Percentiles rank a stretch among this genome's conserved stretches.
phyloP scores from a whole-genome alignment of 2,329 filamentous ascomycete genomes.

The Ophiostoma populinum region DNA sequence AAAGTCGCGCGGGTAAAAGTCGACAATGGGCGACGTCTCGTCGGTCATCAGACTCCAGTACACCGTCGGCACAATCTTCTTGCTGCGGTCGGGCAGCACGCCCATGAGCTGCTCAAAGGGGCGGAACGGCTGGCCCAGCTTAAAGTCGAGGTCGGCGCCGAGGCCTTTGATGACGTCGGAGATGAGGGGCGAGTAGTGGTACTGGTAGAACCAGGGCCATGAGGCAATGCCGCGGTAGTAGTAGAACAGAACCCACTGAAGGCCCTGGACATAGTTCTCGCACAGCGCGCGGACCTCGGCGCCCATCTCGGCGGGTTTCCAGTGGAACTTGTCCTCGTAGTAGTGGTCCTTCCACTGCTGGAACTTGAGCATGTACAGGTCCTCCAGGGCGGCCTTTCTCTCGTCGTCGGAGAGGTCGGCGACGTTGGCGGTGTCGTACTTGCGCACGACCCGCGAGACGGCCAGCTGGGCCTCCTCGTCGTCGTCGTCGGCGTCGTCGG shows the following conservation, averaged over 20 bases:
- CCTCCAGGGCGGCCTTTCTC: constrained; percentile 59
- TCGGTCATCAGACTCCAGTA: constrained; percentile 92
- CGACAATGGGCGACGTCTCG: constrained; percentile 77
- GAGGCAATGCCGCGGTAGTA: constrained; percentile 95
- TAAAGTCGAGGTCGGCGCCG: constrained; percentile 75
- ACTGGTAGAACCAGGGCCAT: constrained; percentile 96
- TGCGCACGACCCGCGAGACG: constrained; percentile 67
- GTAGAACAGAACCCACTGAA: constrained; percentile 97
- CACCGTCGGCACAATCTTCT: constrained; percentile 75
- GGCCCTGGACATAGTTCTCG: constrained; percentile 92
- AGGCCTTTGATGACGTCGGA: constrained; percentile 77
- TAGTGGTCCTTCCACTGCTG: constrained; percentile 87
- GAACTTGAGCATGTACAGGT: constrained; percentile 83
- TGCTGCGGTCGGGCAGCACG: constrained; percentile 90
- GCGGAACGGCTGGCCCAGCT: constrained; percentile 83
- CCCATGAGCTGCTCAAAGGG: constrained; percentile 98
- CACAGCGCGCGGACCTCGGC: constrained; percentile 63
- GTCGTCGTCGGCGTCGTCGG: constrained; percentile 53
- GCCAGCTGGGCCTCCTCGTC: constrained; percentile 77
- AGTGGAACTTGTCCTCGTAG: constrained; percentile 77
- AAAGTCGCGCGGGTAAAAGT: constrained; percentile 96
- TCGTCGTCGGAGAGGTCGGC: constrained; percentile 66
- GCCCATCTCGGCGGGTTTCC: constrained; percentile 61
- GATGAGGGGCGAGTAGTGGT: constrained; percentile 96
- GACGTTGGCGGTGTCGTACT: constrained; percentile 79